Percentiles rank a stretch among this genome's conserved stretches.
Conservation (phyloP, 257 asterid species). For the Solanum sparsipilum region DNA sequence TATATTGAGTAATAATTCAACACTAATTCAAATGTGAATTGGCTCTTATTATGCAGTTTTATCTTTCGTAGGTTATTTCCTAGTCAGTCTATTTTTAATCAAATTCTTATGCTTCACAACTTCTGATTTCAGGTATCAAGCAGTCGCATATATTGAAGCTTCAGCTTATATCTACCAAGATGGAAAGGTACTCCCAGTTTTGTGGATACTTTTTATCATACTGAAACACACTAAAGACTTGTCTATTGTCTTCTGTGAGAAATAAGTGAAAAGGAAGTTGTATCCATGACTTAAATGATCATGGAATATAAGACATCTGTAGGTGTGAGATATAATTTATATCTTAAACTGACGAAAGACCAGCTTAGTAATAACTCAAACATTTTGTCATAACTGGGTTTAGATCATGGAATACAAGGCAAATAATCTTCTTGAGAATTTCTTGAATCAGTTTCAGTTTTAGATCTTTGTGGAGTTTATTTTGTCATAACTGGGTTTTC, state of each 20-base stretch:
- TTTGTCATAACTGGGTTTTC: neutral
- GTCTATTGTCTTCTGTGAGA: neutral
- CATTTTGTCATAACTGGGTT: neutral
- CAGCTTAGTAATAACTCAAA: neutral
- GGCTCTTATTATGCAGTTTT: neutral
- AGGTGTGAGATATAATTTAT: neutral
- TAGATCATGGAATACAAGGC: neutral
- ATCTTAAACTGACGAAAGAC: neutral
- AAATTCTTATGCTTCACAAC: slow-evolving; percentile 5
- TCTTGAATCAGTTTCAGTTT: neutral
- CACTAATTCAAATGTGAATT: neutral
- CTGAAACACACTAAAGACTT: neutral
- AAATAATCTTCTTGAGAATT: neutral
- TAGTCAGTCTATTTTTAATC: neutral
- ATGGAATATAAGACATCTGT: neutral
- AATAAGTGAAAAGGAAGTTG: neutral
- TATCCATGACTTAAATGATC: neutral
- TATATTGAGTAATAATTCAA: neutral
- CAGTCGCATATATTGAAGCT: slow-evolving; percentile 89
- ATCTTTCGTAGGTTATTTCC: neutral
- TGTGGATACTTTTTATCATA: neutral
- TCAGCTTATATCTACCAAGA: slow-evolving; percentile 96
- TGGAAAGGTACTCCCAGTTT: slow-evolving; percentile 66
- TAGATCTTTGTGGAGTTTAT: neutral
- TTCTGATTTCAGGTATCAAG: slow-evolving; percentile 72